Conservation (phyloP, 345 rosid species). For the Eucalyptus regnans region DNA sequence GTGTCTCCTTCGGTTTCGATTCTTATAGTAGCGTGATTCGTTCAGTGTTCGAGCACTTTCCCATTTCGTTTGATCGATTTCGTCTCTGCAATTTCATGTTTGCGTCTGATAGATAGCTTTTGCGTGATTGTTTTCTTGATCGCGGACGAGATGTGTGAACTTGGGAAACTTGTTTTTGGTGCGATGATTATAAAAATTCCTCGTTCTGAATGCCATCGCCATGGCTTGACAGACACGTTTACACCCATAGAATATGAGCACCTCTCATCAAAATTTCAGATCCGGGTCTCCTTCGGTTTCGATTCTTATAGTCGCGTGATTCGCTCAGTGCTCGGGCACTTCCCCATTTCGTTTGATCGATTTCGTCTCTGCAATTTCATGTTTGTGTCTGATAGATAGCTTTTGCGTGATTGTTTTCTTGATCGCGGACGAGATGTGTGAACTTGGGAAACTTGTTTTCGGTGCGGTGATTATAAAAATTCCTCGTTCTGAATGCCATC, state of each 20-base stretch:
- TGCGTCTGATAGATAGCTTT: neutral
- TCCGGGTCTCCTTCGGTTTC: neutral
- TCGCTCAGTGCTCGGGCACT: no score
- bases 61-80: neutral
- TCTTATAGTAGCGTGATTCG: neutral
- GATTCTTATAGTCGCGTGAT: neutral
- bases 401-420: neutral
- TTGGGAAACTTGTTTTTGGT: neutral
- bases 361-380: neutral
- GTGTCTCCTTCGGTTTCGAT: neutral
- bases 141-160: neutral
- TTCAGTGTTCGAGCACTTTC: neutral
- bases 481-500: no score
- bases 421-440: neutral
- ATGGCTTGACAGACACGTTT: neutral
- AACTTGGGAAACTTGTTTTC: neutral
- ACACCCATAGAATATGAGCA: neutral
- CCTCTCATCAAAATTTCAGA: neutral
- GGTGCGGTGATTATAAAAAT: no score
- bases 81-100: neutral
- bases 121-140: neutral
- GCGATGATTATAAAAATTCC: conserved; percentile 18
- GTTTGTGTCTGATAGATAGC: neutral
- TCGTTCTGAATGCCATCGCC: conserved; percentile 21
- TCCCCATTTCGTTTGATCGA: neutral